These are phyloP conservation scores for Adansonia rubrostipa DNA, from an alignment of 441 rosid genomes.

Conservation along the genomic window DNA sequence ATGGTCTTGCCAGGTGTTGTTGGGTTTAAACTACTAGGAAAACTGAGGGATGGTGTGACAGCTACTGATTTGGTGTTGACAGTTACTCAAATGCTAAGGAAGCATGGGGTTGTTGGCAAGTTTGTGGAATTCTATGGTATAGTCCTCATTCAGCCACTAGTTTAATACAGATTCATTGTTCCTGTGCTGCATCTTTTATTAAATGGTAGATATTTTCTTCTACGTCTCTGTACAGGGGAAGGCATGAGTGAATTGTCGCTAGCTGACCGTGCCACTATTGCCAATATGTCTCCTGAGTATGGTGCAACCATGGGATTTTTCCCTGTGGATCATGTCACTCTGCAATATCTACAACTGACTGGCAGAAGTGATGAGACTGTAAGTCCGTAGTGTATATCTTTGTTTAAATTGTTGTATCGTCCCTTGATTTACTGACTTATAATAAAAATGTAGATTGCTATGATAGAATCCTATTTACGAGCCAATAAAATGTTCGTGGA, in stretches of 20 bases:
- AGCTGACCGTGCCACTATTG: slow-evolving; percentile 94
- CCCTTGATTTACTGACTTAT: slow-evolving; percentile 33
- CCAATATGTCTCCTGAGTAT: slow-evolving; percentile 97
- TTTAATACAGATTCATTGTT: background rate
- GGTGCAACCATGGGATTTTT: slow-evolving; percentile 99
- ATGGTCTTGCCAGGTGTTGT: slow-evolving; percentile 83
- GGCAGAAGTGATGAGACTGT: slow-evolving; percentile 89
- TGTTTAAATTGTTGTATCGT: background rate
- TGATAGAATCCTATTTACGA: slow-evolving; percentile 91
- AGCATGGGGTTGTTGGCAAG: slow-evolving; percentile 77
- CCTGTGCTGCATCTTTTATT: slow-evolving; percentile 25
- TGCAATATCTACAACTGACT: slow-evolving; percentile 80
- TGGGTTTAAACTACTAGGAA: slow-evolving; percentile 64
- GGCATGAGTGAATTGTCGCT: slow-evolving; percentile 90
- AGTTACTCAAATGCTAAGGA: slow-evolving; percentile 72
- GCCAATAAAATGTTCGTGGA: slow-evolving; percentile 93
- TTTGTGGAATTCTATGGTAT: slow-evolving; percentile 73
- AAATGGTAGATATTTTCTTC: slow-evolving; percentile 8
- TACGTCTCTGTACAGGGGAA: slow-evolving; percentile 65
- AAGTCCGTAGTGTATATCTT: slow-evolving; percentile 28
- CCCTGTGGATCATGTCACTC: slow-evolving; percentile 89
- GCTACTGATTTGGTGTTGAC: slow-evolving; percentile 79
- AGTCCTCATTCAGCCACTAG: slow-evolving; percentile 1
- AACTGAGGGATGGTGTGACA: slow-evolving; percentile 65
- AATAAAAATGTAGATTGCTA: slow-evolving; percentile 60